Evolutionary conservation across 352 stramenopile species (phyloP), one percentile per base, ranked within the genome.

Genomic region (Blastocystis sp.): DNA sequence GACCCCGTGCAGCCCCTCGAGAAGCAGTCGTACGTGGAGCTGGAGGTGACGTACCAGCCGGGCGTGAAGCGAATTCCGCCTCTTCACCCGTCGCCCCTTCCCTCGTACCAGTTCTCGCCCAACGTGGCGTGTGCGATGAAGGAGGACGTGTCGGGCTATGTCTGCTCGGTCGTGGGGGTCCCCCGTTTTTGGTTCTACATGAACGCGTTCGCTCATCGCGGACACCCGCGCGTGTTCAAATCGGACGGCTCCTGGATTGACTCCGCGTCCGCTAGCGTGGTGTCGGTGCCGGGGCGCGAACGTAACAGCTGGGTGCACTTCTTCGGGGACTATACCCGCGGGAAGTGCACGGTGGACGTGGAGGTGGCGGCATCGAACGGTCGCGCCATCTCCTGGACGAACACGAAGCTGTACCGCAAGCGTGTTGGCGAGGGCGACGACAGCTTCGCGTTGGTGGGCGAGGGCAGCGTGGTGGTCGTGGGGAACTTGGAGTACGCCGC

Each of bases 181-280:
- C 26, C n/a, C 50, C 65, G 50, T 55, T 88, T 88, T 51, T 88
- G 78, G 78, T 21, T 55, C n/a, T 88, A 88, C 37, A 77, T 88
- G 65, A 61, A 79, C 19, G 31, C 60, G 3, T 78, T 41, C n/a
- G 78, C 62, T 12, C 62, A 78, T 80, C 78, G 78, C 21, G 78
- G 78, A 0, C 78, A 88, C 31, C 78, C 78, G 26, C 78, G 78
- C 55, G 78, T 88, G 39, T 88, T 81, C 39, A 41, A 0, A 19
- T 31, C 16, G 3, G 10, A 63, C n/a, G 41, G 61, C 21, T 45
- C 21, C 0, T 67, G 16, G 10, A 62, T 81, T 26, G 50, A 59
- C 4, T 66, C 71, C 1, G 65, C 62, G 2, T 33, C 78, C 31
- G 35, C 62, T 3, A 33, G 31, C 39, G 65, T 88, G 1, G 35